A percentile compares a stretch with the other conserved stretches of the same genome.
phyloP scores from a whole-genome alignment of 1,139 yeast genomes.

The Meyerozyma guilliermondii region DNA sequence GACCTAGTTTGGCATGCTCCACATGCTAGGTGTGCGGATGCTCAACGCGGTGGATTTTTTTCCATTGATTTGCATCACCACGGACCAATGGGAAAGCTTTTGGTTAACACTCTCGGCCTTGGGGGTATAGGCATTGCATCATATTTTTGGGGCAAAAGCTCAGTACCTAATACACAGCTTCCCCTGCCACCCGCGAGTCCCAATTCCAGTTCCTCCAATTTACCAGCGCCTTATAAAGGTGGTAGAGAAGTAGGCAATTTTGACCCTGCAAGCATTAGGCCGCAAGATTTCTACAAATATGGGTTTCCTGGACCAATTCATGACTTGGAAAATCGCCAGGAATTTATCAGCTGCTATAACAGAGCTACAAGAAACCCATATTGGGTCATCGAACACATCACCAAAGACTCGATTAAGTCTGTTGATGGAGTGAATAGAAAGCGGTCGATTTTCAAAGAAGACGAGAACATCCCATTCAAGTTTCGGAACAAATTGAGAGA shows the following conservation, averaged over 20 bases:
- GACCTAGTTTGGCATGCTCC: not conserved
- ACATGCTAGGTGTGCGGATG: not conserved
- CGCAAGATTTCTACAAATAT: slow-evolving; percentile 74
- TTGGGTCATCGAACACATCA: slow-evolving; percentile 87
- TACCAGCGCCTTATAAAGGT: slow-evolving; percentile 12
- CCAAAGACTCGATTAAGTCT: slow-evolving; percentile 59
- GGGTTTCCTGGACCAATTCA: slow-evolving; percentile 96
- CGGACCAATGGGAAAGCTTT: slow-evolving; percentile 26
- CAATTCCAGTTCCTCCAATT: slow-evolving; percentile 5
- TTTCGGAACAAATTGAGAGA: slow-evolving; percentile 77
- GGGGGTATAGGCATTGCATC: slow-evolving; percentile 40
- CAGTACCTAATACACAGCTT: slow-evolving; percentile 12
- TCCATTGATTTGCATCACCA: not conserved
- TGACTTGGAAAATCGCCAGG: slow-evolving; percentile 68
- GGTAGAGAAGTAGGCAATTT: slow-evolving; percentile 13
- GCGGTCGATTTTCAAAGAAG: slow-evolving; percentile 80
- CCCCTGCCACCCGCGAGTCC: slow-evolving; percentile 9
- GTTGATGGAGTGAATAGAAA: slow-evolving; percentile 63
- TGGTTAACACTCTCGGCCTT: slow-evolving; percentile 27
- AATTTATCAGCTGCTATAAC: slow-evolving; percentile 82
- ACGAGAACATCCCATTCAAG: slow-evolving; percentile 70
- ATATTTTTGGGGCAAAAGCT: slow-evolving; percentile 38
- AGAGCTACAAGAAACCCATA: slow-evolving; percentile 82
- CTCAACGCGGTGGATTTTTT: not conserved
- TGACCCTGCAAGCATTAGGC: slow-evolving; percentile 44